These are phyloP conservation scores for Rhodotorula paludigena DNA, from an alignment of 768 basidiomycete genomes.

Conservation along the genomic window DNA sequence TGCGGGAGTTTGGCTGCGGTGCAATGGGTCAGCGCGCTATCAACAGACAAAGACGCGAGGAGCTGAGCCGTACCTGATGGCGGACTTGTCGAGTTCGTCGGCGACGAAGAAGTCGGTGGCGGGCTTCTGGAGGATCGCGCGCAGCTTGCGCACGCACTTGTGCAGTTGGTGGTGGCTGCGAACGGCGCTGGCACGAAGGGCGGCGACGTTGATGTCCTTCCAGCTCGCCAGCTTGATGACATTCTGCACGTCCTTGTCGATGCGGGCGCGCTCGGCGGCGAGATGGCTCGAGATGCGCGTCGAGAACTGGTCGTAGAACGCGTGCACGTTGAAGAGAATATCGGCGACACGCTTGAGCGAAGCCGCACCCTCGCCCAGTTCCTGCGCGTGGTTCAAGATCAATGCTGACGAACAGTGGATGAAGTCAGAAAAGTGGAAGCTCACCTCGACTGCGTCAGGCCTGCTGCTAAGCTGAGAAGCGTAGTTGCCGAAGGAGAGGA, in stretches of 20 bases:
- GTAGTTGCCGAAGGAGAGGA: slow-evolving; percentile 58
- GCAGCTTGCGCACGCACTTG: slow-evolving; percentile 83
- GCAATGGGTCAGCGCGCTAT: too few relatives aligned
- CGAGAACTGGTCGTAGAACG: slow-evolving; percentile 63
- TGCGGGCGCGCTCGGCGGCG: slow-evolving; percentile 54
- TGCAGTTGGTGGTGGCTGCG: slow-evolving; percentile 85
- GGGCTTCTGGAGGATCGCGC: slow-evolving; percentile 78
- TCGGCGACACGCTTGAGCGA: slow-evolving; percentile 55
- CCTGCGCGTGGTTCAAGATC: neutral
- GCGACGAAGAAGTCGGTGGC: slow-evolving; percentile 37
- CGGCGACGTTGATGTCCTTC: slow-evolving; percentile 94
- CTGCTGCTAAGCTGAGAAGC: slow-evolving; percentile 21
- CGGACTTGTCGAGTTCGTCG: slow-evolving; percentile 18
- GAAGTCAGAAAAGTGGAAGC: neutral
- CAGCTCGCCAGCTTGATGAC: slow-evolving; percentile 95
- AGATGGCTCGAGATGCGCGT: slow-evolving; percentile 54
- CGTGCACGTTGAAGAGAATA: slow-evolving; percentile 60
- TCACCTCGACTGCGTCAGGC: slow-evolving; percentile 4
- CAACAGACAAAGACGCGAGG: too few relatives aligned
- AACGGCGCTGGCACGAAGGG: slow-evolving; percentile 83
- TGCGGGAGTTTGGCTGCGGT: neutral
- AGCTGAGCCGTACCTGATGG: neutral
- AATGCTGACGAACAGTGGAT: too few relatives aligned
- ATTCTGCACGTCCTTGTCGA: slow-evolving; percentile 76
- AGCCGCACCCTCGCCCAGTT: slow-evolving; percentile 38